These are phyloP conservation scores for Debaryomyces coudertii DNA, from an alignment of 1,139 yeast species.

Conservation along the genomic window DNA sequence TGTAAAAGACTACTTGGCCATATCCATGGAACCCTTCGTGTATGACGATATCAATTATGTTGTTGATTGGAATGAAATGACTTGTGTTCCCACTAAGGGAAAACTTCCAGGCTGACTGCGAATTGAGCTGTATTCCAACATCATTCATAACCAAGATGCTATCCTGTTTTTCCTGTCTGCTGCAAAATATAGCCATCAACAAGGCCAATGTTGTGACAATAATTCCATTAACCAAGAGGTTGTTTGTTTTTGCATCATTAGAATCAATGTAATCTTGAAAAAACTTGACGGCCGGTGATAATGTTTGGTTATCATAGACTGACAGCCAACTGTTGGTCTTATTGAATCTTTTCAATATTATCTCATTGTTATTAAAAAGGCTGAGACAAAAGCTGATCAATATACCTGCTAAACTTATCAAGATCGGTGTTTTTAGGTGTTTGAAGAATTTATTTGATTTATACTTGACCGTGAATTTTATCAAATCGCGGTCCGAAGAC, in stretches of 20 bases:
- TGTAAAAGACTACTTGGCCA: slow-evolving; percentile 61
- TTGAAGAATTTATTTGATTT: slow-evolving; percentile 3
- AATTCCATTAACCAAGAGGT: slow-evolving; percentile 2
- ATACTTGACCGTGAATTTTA: slow-evolving; percentile 20
- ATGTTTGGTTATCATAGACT: neutral
- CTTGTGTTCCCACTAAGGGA: slow-evolving; percentile 23
- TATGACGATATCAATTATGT: slow-evolving; percentile 60
- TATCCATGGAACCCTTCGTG: slow-evolving; percentile 70
- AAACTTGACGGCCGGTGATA: neutral
- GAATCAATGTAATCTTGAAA: slow-evolving; percentile 2
- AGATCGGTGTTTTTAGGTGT: slow-evolving; percentile 1
- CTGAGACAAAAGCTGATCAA: slow-evolving; percentile 3
- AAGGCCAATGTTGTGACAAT: slow-evolving; percentile 11
- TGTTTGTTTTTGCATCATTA: neutral
- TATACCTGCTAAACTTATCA: neutral
- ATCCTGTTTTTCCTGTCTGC: slow-evolving; percentile 34
- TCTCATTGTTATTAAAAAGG: neutral
- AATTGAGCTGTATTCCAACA: slow-evolving; percentile 39
- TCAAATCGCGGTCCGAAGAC: slow-evolving; percentile 14
- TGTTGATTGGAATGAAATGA: slow-evolving; percentile 54
- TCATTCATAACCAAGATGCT: slow-evolving; percentile 40
- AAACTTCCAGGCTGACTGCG: slow-evolving; percentile 34
- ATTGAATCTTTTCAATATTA: neutral
- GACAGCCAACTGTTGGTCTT: neutral
- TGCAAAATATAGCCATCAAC: slow-evolving; percentile 13